phyloP scores from a whole-genome alignment of 495 filamentous ascomycete genomes.

The Penicillium goetzii region DNA sequence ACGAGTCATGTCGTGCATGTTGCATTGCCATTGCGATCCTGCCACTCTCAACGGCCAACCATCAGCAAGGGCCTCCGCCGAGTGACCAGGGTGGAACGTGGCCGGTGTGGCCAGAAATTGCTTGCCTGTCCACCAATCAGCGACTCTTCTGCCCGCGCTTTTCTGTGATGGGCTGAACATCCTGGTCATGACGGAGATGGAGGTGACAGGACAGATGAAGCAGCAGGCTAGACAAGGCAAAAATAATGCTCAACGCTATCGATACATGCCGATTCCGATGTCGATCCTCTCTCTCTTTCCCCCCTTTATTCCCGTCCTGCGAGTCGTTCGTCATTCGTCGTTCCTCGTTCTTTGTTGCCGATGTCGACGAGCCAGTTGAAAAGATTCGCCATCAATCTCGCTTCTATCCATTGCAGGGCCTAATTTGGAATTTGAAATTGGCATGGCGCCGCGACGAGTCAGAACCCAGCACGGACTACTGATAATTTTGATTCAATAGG shows the following conservation, averaged over 20 bases:
- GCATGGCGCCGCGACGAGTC: not conserved
- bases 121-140: conserved; percentile 14
- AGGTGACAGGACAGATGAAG: conserved; percentile 2
- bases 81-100: conserved; percentile 24
- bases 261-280: conserved; percentile 7
- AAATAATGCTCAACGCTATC: conserved; percentile 7
- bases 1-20: conserved; percentile 37
- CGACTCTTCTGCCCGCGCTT: not conserved
- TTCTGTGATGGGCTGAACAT: conserved; percentile 18
- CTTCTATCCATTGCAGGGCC: not conserved
- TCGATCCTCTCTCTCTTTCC: conserved; percentile 8
- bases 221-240: not conserved
- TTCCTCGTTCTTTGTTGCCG: not conserved
- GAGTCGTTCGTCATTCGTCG: too few relatives aligned
- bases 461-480: not conserved
- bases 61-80: conserved; percentile 7
- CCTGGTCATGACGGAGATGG: not conserved
- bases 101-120: conserved; percentile 8
- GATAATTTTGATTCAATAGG: conserved; percentile 3
- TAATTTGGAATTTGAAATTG: not conserved
- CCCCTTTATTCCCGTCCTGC: conserved; percentile 3
- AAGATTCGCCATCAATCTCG: not conserved
- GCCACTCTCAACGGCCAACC: conserved; percentile 22
- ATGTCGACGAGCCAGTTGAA: not conserved
- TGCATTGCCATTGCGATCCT: conserved; percentile 16